Evolutionary conservation across 2,329 filamentous ascomycete species (phyloP).

Genomic region (Biscogniauxia marginata): DNA sequence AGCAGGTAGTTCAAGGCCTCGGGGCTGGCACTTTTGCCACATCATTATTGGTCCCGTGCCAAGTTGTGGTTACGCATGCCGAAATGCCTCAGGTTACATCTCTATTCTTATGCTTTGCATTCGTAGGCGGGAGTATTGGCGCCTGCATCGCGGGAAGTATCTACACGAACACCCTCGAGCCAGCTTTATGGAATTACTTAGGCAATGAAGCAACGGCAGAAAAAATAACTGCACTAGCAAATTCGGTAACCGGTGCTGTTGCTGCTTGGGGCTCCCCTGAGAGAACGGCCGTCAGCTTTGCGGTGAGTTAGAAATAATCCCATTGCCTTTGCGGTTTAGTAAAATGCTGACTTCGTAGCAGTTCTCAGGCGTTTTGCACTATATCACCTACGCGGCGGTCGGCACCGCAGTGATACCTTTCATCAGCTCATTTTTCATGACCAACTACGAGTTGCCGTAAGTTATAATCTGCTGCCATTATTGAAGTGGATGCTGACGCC

Average conservation of each 20-base stretch:
- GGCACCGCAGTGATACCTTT: slow-evolving; percentile 20
- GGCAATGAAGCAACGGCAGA: slow-evolving; percentile 30
- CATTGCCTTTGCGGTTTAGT: background rate
- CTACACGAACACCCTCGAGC: slow-evolving; percentile 46
- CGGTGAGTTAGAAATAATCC: slow-evolving; percentile 26
- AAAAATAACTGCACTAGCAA: slow-evolving; percentile 39
- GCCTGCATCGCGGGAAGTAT: slow-evolving; percentile 47
- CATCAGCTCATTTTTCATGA: slow-evolving; percentile 21
- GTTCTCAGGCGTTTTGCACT: slow-evolving; percentile 29
- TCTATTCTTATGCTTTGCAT: slow-evolving; percentile 42
- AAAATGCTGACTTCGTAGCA: slow-evolving; percentile 6
- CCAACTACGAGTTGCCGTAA: slow-evolving; percentile 23
- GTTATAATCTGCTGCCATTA: background rate
- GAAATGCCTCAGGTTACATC: slow-evolving; percentile 49
- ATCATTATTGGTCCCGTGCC: slow-evolving; percentile 41
- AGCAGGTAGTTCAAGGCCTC: slow-evolving; percentile 48
- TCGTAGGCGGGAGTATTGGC: slow-evolving; percentile 39
- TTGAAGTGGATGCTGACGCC: background rate
- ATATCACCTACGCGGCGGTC: slow-evolving; percentile 28
- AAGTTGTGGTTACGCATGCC: slow-evolving; percentile 44
- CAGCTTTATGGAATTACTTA: slow-evolving; percentile 36
- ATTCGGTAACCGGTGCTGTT: slow-evolving; percentile 43
- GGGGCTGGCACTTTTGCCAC: slow-evolving; percentile 47
- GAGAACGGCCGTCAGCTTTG: slow-evolving; percentile 41
- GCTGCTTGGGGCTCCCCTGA: slow-evolving; percentile 41